Percentiles rank a stretch among this genome's conserved stretches.
Conservation (phyloP, 352 stramenopile species). For the Thalassiosira sp. region DNA sequence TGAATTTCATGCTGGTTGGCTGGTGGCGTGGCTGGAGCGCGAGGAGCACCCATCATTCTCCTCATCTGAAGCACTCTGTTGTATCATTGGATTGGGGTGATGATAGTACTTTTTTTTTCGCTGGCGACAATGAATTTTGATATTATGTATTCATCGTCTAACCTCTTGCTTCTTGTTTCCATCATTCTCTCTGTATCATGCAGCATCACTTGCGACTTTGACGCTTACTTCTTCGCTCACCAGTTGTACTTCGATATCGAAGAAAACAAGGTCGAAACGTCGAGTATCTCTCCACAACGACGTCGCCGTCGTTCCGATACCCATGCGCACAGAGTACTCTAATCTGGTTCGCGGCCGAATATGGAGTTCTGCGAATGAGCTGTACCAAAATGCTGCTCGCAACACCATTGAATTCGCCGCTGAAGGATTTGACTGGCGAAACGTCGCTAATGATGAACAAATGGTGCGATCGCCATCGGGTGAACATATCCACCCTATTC, state of each 20-base stretch:
- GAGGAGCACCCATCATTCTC: too few species aligned
- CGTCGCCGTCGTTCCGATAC: slow-evolving; percentile 70
- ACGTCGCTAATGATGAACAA: slow-evolving; percentile 62
- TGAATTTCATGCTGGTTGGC: too few species aligned
- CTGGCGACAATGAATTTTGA: too few species aligned
- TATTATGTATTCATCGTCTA: too few species aligned
- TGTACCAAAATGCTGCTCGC: slow-evolving; percentile 70
- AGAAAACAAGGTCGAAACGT: slow-evolving; percentile 49
- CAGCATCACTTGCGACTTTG: slow-evolving; percentile 36
- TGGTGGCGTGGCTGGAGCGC: too few species aligned
- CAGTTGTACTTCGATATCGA: slow-evolving; percentile 36
- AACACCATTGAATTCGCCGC: slow-evolving; percentile 73
- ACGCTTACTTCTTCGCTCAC: slow-evolving; percentile 22
- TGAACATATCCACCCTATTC: slow-evolving; percentile 68
- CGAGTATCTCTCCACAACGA: slow-evolving; percentile 59
- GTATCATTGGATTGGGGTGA: too few species aligned
- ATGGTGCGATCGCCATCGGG: slow-evolving; percentile 56
- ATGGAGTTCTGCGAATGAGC: slow-evolving; percentile 63
- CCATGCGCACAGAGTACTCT: slow-evolving; percentile 66
- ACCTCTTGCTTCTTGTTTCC: background rate
- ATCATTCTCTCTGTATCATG: background rate
- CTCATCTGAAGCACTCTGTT: too few species aligned
- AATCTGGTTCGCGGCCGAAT: slow-evolving; percentile 43
- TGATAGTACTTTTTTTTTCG: too few species aligned
- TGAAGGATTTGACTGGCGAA: slow-evolving; percentile 75